phyloP scores from a whole-genome alignment of 257 asterid species.

The Solanum phureja region DNA sequence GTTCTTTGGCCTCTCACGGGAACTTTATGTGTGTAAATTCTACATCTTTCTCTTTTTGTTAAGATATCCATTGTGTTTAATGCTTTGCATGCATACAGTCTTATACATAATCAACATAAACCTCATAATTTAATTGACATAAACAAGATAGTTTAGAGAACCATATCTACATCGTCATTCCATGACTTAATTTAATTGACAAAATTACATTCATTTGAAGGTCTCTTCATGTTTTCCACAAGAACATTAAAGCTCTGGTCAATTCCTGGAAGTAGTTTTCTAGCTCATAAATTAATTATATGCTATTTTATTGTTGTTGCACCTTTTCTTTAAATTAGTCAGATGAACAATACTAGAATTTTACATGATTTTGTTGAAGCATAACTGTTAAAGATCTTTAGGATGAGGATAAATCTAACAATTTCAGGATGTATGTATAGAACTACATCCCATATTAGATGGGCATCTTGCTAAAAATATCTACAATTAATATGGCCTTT shows the following conservation, averaged over 20 bases:
- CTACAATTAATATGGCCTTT: not conserved
- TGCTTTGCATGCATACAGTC: not conserved
- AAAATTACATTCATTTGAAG: not conserved
- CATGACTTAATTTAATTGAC: not conserved
- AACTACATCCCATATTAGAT: not conserved
- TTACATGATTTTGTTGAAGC: not conserved
- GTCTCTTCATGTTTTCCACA: not conserved
- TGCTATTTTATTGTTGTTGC: not conserved
- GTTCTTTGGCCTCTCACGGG: not conserved
- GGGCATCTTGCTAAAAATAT: not conserved
- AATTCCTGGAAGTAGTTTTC: not conserved
- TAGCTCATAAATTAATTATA: not conserved
- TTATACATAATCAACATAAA: not conserved
- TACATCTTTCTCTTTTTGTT: not conserved
- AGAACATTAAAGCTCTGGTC: not conserved
- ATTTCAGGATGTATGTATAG: not conserved
- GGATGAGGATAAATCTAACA: not conserved
- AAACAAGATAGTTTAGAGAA: not conserved
- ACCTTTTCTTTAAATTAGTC: not conserved
- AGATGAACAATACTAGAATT: not conserved
- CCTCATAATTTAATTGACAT: not conserved
- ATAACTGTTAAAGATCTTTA: not conserved
- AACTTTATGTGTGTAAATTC: not conserved
- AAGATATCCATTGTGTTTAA: not conserved
- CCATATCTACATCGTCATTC: not conserved